phyloP scores from a whole-genome alignment of 164 flowering plant genomes.

The Warburgia ugandensis region DNA sequence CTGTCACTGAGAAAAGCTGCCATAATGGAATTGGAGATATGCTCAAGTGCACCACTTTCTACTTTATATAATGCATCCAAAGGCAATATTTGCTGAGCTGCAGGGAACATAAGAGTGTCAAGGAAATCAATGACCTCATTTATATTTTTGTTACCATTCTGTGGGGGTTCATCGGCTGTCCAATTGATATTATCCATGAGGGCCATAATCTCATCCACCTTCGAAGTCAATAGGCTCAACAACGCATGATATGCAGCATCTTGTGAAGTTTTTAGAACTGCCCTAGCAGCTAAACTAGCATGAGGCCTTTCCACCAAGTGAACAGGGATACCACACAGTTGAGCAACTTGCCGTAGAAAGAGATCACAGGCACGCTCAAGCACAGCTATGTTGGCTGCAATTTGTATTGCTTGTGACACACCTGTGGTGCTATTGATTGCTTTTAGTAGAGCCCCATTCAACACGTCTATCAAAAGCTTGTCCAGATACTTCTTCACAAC shows the following conservation, averaged over 20 bases:
- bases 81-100: slow-evolving; percentile 85
- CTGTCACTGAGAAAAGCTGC: slow-evolving; percentile 68
- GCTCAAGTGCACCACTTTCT: slow-evolving; percentile 75
- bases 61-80: slow-evolving; percentile 68
- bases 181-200: slow-evolving; percentile 66
- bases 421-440: slow-evolving; percentile 42
- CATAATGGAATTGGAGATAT: slow-evolving; percentile 53
- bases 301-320: slow-evolving; percentile 56
- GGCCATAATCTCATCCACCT: slow-evolving; percentile 65
- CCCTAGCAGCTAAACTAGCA: slow-evolving; percentile 55
- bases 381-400: slow-evolving; percentile 73
- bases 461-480: slow-evolving; percentile 74
- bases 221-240: slow-evolving; percentile 50
- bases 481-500: slow-evolving; percentile 66
- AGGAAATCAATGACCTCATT: slow-evolving; percentile 68
- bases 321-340: slow-evolving; percentile 66
- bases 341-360: slow-evolving; percentile 71
- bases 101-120: slow-evolving; percentile 63
- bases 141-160: slow-evolving; percentile 45
- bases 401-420: slow-evolving; percentile 85
- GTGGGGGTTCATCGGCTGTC: slow-evolving; percentile 64
- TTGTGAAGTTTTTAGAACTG: slow-evolving; percentile 67
- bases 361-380: slow-evolving; percentile 79
- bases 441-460: slow-evolving; percentile 59
- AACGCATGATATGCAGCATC: slow-evolving; percentile 73